Evolutionary conservation across 345 rosid genomes (phyloP).

Genomic region (Lepidium sativum): DNA sequence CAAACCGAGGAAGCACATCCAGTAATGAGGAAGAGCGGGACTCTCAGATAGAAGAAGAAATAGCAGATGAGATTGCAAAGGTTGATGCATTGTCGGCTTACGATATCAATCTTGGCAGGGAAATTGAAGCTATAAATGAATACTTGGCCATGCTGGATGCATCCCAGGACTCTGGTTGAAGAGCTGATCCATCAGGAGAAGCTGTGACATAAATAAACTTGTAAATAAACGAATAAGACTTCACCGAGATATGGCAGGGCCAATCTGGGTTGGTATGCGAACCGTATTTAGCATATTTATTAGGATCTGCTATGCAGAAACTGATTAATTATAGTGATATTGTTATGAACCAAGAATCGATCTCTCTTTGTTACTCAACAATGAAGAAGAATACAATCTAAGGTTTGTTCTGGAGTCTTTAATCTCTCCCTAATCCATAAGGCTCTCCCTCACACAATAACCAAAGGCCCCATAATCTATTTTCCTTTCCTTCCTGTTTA

Average conservation of each 20-base stretch:
- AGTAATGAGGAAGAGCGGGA: slow-evolving; percentile 41
- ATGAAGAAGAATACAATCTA: too few relatives aligned
- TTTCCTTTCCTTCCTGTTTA: too few relatives aligned
- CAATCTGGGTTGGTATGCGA: slow-evolving; percentile 10
- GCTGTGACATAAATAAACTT: too few relatives aligned
- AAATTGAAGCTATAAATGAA: slow-evolving; percentile 67
- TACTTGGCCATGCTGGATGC: slow-evolving; percentile 54
- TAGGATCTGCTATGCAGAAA: slow-evolving; percentile 6
- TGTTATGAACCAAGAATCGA: too few relatives aligned
- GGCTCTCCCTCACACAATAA: too few relatives aligned
- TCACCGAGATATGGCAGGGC: not conserved
- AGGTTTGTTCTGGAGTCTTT: too few relatives aligned
- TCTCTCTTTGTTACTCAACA: too few relatives aligned
- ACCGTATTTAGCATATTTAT: not conserved
- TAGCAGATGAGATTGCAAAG: slow-evolving; percentile 46
- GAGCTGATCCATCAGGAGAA: not conserved
- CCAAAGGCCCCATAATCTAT: too few relatives aligned
- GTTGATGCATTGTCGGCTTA: slow-evolving; percentile 62
- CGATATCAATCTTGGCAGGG: slow-evolving; percentile 58
- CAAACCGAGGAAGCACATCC: not conserved
- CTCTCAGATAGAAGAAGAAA: slow-evolving; percentile 63
- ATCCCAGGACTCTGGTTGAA: slow-evolving; percentile 20
- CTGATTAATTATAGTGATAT: not conserved
- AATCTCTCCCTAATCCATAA: too few relatives aligned
- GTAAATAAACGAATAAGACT: too few relatives aligned